Evolutionary conservation across 1,284 basidiomycete genomes (phyloP).

Genomic region (Trichosporon coremiiforme): DNA sequence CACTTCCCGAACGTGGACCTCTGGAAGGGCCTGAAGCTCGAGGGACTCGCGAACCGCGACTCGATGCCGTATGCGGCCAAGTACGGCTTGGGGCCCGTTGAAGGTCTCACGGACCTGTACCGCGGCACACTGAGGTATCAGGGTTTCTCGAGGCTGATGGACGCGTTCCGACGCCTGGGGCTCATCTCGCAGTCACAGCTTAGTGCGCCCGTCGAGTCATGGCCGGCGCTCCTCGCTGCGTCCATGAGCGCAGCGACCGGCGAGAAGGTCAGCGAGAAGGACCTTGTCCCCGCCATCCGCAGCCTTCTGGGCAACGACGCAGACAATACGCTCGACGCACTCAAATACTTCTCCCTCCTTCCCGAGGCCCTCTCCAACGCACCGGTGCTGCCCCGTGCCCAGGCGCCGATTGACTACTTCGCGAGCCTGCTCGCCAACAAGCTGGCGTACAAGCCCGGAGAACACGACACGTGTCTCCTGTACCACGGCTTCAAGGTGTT

Average conservation of each 20-base stretch:
- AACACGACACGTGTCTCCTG: constrained; percentile 85
- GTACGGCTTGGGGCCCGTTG: constrained; percentile 66
- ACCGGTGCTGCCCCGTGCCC: constrained; percentile 25
- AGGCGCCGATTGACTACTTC: constrained; percentile 75
- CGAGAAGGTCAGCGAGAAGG: constrained; percentile 12
- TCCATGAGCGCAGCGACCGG: constrained; percentile 24
- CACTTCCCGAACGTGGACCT: constrained; percentile 70
- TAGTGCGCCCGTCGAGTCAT: constrained; percentile 37
- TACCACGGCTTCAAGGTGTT: constrained; percentile 71
- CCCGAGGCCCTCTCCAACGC: constrained; percentile 40
- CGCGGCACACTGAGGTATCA: constrained; percentile 90
- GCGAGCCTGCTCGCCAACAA: constrained; percentile 73
- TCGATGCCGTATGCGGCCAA: constrained; percentile 74
- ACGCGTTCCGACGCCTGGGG: constrained; percentile 73
- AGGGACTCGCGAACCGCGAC: constrained; percentile 87
- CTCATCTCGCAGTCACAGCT: constrained; percentile 63
- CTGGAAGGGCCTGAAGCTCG: constrained; percentile 69
- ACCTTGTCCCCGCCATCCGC: constrained; percentile 16
- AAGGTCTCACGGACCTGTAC: constrained; percentile 68
- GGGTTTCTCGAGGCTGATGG: constrained; percentile 77
- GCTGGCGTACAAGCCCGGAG: constrained; percentile 70
- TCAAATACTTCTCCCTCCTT: constrained; percentile 62
- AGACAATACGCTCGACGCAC: constrained; percentile 59
- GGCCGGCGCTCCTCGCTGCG: constrained; percentile 38
- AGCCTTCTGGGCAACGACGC: constrained; percentile 35